Conservation (phyloP, 371 early-diverging fungal genomes). For the Sporodiniella umbellata region DNA sequence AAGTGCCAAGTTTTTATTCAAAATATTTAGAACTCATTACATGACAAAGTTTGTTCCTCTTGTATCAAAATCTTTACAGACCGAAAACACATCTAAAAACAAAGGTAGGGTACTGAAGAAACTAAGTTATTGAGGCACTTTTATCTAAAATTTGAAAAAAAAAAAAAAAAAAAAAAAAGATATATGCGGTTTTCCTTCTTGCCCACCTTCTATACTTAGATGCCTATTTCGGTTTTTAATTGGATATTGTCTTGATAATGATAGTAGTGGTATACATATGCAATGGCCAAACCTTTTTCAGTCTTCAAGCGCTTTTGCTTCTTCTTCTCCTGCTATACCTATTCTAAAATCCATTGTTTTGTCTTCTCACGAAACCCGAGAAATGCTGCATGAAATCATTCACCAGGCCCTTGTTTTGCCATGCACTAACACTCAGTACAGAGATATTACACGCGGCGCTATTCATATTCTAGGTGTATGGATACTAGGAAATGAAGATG, state of each 20-base stretch:
- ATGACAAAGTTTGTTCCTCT: constrained; percentile 71
- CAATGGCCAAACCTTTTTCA: constrained; percentile 38
- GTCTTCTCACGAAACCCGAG: constrained; percentile 62
- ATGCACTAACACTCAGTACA: constrained; percentile 45
- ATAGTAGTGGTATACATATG: constrained; percentile 15
- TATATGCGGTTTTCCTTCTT: constrained; percentile 60
- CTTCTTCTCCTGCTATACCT: constrained; percentile 63
- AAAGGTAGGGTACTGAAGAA: constrained; percentile 28
- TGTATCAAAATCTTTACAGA: constrained; percentile 42
- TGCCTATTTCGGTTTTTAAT: constrained; percentile 65
- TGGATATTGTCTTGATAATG: constrained; percentile 58
- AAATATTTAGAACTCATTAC: constrained; percentile 62
- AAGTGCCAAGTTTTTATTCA: constrained; percentile 69
- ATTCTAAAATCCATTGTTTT: constrained; percentile 69
- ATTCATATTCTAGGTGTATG: constrained; percentile 73
- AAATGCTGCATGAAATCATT: constrained; percentile 75
- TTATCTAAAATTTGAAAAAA: no score
- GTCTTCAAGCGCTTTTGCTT: constrained; percentile 25
- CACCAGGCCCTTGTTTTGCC: constrained; percentile 69
- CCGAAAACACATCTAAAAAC: constrained; percentile 33
- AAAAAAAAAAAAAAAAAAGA: not conserved
- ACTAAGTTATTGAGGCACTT: no score
- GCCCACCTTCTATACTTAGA: constrained; percentile 73
- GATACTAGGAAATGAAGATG: constrained; percentile 67
- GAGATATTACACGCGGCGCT: constrained; percentile 67